Percentiles rank a stretch among this genome's conserved stretches.
These are phyloP conservation scores for Nymphaea thermarum DNA, from an alignment of 164 flowering plant species.

Conservation along the genomic window DNA sequence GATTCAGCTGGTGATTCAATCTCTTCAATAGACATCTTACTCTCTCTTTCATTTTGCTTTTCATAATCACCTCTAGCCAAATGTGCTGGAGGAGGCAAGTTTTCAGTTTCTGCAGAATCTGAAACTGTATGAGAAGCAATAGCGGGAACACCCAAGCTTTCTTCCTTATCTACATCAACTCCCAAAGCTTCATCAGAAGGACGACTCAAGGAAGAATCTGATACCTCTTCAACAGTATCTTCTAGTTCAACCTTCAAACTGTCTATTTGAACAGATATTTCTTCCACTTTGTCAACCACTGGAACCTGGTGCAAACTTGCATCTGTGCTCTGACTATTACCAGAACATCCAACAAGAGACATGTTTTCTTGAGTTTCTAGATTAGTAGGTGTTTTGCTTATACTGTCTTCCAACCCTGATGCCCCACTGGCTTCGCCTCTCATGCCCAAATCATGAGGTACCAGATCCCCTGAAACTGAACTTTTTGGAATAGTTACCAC, in stretches of 20 bases:
- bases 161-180: background rate
- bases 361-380: background rate
- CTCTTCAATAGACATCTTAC: background rate
- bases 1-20: background rate
- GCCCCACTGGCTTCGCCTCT: background rate
- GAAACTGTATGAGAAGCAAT: background rate
- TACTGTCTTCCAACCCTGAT: slow-evolving; percentile 5
- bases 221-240: slow-evolving; percentile 8
- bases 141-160: background rate
- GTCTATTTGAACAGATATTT: slow-evolving; percentile 1
- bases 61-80: background rate
- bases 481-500: slow-evolving; percentile 1
- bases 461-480: background rate
- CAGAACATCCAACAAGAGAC: background rate
- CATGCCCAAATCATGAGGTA: background rate
- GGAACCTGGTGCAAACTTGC: background rate
- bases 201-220: background rate
- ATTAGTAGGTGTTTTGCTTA: slow-evolving; percentile 1
- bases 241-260: slow-evolving; percentile 2
- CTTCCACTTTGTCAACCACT: background rate
- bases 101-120: background rate
- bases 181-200: background rate
- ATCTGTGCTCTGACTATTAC: background rate
- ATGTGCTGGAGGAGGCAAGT: background rate
- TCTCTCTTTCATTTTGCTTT: background rate